Conservation (phyloP, 768 basidiomycete genomes). For the Pleurotus cornucopiae region DNA sequence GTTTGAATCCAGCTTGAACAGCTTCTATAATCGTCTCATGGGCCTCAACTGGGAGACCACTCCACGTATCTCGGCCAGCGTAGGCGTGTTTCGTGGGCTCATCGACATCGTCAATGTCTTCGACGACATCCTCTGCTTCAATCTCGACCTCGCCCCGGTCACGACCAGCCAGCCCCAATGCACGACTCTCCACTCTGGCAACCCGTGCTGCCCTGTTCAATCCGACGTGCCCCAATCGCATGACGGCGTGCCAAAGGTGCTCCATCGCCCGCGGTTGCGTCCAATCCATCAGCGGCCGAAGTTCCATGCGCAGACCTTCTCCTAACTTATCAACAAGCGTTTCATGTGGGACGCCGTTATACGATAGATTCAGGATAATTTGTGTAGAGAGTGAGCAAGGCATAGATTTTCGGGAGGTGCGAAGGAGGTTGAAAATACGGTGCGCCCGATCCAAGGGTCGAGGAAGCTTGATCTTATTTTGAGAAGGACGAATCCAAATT, state of each 20-base stretch:
- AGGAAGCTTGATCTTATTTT: conserved; percentile 50
- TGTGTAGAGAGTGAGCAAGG: conserved; percentile 48
- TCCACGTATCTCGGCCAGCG: conserved; percentile 33
- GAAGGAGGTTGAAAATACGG: conserved; percentile 59
- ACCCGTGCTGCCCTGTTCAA: conserved; percentile 38
- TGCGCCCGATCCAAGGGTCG: conserved; percentile 36
- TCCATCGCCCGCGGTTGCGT: conserved; percentile 38
- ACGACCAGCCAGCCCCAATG: conserved; percentile 46
- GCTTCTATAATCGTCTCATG: conserved; percentile 51
- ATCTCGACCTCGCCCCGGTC: conserved; percentile 26
- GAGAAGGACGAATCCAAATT: conserved; percentile 63
- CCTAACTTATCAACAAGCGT: conserved; percentile 46
- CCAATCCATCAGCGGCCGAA: conserved; percentile 53
- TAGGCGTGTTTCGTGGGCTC: conserved; percentile 19
- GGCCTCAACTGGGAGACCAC: conserved; percentile 33
- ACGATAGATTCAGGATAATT: conserved; percentile 54
- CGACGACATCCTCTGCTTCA: conserved; percentile 20
- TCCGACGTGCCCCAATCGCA: conserved; percentile 41
- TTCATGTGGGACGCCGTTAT: conserved; percentile 49
- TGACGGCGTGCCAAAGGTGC: conserved; percentile 47
- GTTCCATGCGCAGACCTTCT: conserved; percentile 42
- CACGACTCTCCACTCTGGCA: conserved; percentile 48
- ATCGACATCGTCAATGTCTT: conserved; percentile 10
- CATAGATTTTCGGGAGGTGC: conserved; percentile 37
- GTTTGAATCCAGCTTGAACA: conserved; percentile 64